A percentile compares a stretch with the other conserved stretches of the same genome.
Evolutionary conservation across 371 early-diverging fungal genomes (phyloP).

Genomic region (Zychaea mexicana): DNA sequence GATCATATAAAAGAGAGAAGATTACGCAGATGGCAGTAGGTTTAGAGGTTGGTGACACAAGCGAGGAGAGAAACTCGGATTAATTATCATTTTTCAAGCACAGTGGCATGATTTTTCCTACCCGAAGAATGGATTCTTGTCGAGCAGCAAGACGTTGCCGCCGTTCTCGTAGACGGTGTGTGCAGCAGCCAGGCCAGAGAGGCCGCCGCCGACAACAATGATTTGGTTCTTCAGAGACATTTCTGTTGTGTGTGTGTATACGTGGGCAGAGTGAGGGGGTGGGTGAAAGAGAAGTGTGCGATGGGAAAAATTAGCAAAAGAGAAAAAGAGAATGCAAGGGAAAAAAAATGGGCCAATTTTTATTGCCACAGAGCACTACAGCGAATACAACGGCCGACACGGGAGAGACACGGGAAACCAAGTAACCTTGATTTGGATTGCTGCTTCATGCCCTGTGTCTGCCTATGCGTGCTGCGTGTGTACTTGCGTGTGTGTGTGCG

Average conservation of each 20-base stretch:
- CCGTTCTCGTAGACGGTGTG: conserved; percentile 88
- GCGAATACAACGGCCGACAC: background rate
- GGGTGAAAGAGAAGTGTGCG: conserved; percentile 4
- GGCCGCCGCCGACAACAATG: conserved; percentile 92
- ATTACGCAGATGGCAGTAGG: too few species aligned
- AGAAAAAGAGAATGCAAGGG: conserved; percentile 5
- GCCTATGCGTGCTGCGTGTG: too few species aligned
- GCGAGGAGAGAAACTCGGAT: conserved; percentile 3
- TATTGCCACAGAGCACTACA: conserved; percentile 9
- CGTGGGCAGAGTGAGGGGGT: background rate
- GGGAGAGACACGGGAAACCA: conserved; percentile 3
- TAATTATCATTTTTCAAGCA: background rate
- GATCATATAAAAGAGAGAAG: background rate
- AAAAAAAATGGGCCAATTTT: conserved; percentile 7
- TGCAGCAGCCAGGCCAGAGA: conserved; percentile 88
- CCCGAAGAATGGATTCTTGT: conserved; percentile 91
- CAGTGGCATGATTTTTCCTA: conserved; percentile 16
- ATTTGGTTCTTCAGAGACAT: conserved; percentile 61
- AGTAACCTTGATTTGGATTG: background rate
- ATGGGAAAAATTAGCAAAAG: conserved; percentile 9
- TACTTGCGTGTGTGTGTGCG: too few species aligned
- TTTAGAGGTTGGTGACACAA: conserved; percentile 8
- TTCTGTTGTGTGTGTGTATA: background rate
- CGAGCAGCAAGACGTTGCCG: conserved; percentile 83
- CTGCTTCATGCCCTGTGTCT: too few species aligned